A percentile compares a stretch with the other conserved stretches of the same genome.
Conservation (phyloP, 805 yeast species). For the Yamadazyma nakazawae region DNA sequence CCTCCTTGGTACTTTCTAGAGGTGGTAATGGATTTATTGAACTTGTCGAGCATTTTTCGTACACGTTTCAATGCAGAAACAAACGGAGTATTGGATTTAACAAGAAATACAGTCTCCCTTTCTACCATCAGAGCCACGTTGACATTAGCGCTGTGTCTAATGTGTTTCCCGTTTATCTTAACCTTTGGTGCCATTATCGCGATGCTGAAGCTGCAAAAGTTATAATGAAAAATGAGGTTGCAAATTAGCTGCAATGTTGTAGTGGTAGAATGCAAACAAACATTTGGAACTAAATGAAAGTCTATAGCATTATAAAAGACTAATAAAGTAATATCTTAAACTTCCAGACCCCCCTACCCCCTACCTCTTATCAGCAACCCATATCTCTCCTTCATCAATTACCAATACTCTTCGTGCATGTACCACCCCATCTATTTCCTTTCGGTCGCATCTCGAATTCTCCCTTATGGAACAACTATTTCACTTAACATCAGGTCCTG, state of each 20-base stretch:
- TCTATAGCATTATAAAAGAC: no score
- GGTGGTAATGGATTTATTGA: slow-evolving; percentile 24
- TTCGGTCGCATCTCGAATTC: background rate
- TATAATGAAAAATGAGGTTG: background rate
- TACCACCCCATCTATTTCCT: background rate
- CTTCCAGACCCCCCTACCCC: background rate
- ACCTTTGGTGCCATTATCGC: slow-evolving; percentile 7
- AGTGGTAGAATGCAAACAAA: no score
- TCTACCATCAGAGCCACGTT: slow-evolving; percentile 40
- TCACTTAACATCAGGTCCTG: slow-evolving; percentile 3
- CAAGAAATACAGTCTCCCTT: slow-evolving; percentile 47
- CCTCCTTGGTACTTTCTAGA: slow-evolving; percentile 27
- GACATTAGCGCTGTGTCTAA: slow-evolving; percentile 55
- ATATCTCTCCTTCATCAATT: background rate
- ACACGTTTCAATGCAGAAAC: slow-evolving; percentile 69
- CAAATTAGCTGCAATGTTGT: no score
- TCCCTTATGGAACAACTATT: slow-evolving; percentile 3
- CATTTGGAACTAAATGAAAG: no score
- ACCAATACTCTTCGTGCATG: background rate
- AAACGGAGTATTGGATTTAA: slow-evolving; percentile 68
- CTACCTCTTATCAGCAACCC: background rate
- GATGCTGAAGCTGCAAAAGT: background rate
- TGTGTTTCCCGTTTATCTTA: slow-evolving; percentile 31
- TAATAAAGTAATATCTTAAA: no score
- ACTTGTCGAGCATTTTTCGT: slow-evolving; percentile 46